Base-by-base conservation (phyloP, 805 yeast genomes). In the Naumovozyma baii region DNA sequence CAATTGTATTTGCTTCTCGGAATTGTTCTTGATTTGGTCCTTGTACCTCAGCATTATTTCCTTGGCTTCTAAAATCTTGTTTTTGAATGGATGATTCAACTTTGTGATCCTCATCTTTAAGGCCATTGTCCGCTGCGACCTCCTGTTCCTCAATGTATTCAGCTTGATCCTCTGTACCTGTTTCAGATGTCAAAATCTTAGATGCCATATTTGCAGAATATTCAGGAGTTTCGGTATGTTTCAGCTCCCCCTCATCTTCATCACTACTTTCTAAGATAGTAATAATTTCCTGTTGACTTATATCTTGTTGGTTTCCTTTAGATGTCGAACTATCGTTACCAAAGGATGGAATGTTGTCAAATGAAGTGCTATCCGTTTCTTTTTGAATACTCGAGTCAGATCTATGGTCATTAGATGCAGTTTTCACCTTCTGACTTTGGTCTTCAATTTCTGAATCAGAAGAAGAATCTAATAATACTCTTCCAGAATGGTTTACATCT, bases 1-100 rank as follows among this genome's bases (percentile, higher is more conserved):
- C n/a, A n/a, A n/a, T n/a, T n/a, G n/a, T n/a, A n/a, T n/a, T n/a
- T n/a, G n/a, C n/a, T n/a, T n/a, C n/a, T n/a, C n/a, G n/a, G n/a
- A n/a, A n/a, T n/a, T n/a, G n/a, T n/a, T n/a, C n/a, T n/a, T n/a
- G n/a, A n/a, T n/a, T n/a, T n/a, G n/a, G n/a, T n/a, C n/a, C n/a
- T n/a, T n/a, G n/a, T 2, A 9, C 18, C 4, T 33, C 29, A n/a
- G 36, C 18, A 5, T 13, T n/a, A 16, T 15, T n/a, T 33, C 18
- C 29, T 33, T 18, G 3, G 8, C 28, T 33, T 33, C 36, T 13
- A 10, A 38, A 18, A 18, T 29, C 31, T 32, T 19, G 31, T 17
- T 32, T 34, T 20, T 28, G 19, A 30, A 38, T 42, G 10, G 46
- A 37, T 4, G 28, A 8, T 22, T 7, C 28, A 22, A n/a, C n/a